Conservation (phyloP, 73 alveolate genomes). For the Paramecium sonneborni region DNA sequence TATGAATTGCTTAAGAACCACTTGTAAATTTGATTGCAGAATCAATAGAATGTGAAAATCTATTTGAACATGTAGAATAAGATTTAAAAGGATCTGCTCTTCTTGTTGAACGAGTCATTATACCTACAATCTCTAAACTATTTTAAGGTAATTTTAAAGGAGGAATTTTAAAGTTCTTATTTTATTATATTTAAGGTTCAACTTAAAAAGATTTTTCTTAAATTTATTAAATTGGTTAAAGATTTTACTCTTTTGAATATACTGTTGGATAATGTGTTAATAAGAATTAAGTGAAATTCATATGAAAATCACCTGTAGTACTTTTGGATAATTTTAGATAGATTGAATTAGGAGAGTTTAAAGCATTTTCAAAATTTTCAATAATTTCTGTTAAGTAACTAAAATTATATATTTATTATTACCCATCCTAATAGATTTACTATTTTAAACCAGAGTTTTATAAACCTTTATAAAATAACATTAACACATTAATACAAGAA, state of each 20-base stretch:
- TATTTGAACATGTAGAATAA: slow-evolving; percentile 62
- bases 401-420: background rate
- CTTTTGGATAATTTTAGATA: slow-evolving; percentile 11
- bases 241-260: background rate
- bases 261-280: slow-evolving; percentile 11
- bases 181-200: background rate
- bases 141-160: slow-evolving; percentile 61
- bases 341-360: background rate
- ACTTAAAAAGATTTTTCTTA: slow-evolving; percentile 28
- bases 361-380: slow-evolving; percentile 42
- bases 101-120: slow-evolving; percentile 60
- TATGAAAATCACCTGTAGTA: slow-evolving; percentile 27
- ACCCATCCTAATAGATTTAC: slow-evolving; percentile 34
- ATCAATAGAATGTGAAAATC: slow-evolving; percentile 66
- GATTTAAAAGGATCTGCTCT: slow-evolving; percentile 68
- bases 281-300: slow-evolving; percentile 22
- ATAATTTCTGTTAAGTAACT: background rate
- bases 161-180: slow-evolving; percentile 50
- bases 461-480: background rate
- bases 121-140: slow-evolving; percentile 51
- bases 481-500: background rate
- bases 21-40: slow-evolving; percentile 59
- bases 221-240: background rate
- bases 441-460: background rate
- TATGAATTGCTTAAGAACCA: slow-evolving; percentile 44